Conservation (phyloP, 1,284 basidiomycete genomes). For the Sphaerobolus stellatus region DNA sequence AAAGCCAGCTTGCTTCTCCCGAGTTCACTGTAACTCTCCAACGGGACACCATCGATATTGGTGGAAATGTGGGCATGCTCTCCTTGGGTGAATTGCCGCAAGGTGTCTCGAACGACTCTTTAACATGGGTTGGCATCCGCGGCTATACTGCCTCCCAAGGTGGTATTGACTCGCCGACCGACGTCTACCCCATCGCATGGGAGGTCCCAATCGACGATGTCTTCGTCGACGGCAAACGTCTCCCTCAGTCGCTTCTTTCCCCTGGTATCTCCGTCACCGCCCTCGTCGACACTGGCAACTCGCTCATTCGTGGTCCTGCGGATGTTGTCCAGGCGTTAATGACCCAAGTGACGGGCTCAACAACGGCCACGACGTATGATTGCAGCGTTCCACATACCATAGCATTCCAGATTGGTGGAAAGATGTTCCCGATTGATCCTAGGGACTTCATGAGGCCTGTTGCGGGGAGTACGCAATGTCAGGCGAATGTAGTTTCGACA, state of each 20-base stretch:
- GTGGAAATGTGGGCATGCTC: conserved; percentile 48
- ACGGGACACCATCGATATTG: conserved; percentile 49
- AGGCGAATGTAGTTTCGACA: conserved; percentile 31
- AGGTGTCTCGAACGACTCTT: conserved; percentile 36
- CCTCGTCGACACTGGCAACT: conserved; percentile 49
- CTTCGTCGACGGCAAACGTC: conserved; percentile 32
- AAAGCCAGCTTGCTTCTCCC: conserved; percentile 13
- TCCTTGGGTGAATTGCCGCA: conserved; percentile 52
- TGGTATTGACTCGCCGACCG: conserved; percentile 42
- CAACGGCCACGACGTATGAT: conserved; percentile 30
- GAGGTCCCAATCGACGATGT: conserved; percentile 37
- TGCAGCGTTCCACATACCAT: conserved; percentile 53
- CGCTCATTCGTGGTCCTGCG: conserved; percentile 52
- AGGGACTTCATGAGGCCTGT: conserved; percentile 52
- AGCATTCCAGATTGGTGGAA: conserved; percentile 61
- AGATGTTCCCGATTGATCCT: conserved; percentile 63
- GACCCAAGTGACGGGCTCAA: conserved; percentile 31
- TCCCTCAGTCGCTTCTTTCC: conserved; percentile 27
- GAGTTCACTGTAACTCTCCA: conserved; percentile 40
- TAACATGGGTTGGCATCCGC: conserved; percentile 55
- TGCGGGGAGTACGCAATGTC: conserved; percentile 6
- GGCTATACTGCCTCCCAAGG: conserved; percentile 42
- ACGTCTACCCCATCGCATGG: conserved; percentile 32
- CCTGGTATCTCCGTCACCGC: conserved; percentile 31
- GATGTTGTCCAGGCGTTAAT: conserved; percentile 50